These are phyloP conservation scores for Solanum ahanhuiri DNA, from an alignment of 257 asterid genomes.

Conservation along the genomic window DNA sequence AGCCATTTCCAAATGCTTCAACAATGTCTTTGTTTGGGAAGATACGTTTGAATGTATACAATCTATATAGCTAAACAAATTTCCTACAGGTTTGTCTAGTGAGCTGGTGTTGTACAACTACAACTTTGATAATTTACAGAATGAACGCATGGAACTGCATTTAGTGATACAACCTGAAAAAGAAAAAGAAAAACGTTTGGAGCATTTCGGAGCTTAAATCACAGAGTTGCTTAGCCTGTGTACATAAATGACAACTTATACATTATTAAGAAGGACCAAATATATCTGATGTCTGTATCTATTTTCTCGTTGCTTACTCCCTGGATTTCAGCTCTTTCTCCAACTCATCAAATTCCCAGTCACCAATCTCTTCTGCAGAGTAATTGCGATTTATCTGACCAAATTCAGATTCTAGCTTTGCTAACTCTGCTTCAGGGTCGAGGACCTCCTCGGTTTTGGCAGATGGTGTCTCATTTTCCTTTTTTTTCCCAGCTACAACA, in stretches of 20 bases:
- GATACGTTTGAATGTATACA: background rate
- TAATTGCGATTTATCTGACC: conserved; percentile 59
- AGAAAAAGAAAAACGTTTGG: background rate
- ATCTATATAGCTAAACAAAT: background rate
- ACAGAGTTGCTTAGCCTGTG: background rate
- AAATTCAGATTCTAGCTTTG: conserved; percentile 81
- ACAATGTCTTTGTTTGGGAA: background rate
- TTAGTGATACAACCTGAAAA: background rate
- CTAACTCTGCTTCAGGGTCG: conserved; percentile 73
- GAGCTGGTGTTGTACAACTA: background rate
- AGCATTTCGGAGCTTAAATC: conserved; percentile 6
- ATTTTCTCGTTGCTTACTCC: conserved; percentile 29
- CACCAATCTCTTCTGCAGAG: conserved; percentile 72
- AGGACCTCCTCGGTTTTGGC: conserved; percentile 32
- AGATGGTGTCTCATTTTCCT: conserved; percentile 14
- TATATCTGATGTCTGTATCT: conserved; percentile 1
- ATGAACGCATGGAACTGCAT: background rate
- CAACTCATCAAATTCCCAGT: conserved; percentile 95
- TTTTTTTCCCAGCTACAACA: conserved; percentile 18
- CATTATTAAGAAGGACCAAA: conserved; percentile 5
- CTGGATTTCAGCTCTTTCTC: conserved; percentile 64
- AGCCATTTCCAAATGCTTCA: background rate
- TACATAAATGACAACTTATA: background rate
- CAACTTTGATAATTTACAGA: conserved; percentile 18
- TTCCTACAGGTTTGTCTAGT: background rate